Evolutionary conservation across 306 rosid species (phyloP).

Genomic region (Aeschynomene evenia): DNA sequence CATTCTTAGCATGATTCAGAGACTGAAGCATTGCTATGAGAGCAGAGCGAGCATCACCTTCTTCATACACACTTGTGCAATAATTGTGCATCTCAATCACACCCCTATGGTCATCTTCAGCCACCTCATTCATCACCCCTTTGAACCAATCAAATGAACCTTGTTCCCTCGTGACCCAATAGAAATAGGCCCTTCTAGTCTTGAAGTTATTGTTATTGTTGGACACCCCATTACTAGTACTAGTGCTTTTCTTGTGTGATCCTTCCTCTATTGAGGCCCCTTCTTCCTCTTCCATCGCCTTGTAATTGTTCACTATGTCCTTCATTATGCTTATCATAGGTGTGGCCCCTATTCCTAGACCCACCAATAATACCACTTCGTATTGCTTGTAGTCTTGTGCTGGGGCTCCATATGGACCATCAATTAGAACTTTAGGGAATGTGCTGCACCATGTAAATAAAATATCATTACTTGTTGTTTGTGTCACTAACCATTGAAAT

Average conservation of each 20-base stretch:
- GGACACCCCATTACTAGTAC: no score
- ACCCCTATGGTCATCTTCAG: slow-evolving; percentile 51
- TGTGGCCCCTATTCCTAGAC: slow-evolving; percentile 70
- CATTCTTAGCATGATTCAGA: slow-evolving; percentile 62
- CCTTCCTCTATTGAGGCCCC: slow-evolving; percentile 34
- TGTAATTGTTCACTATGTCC: slow-evolving; percentile 55
- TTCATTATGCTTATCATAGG: slow-evolving; percentile 72
- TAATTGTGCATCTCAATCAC: slow-evolving; percentile 65
- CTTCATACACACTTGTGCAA: slow-evolving; percentile 74
- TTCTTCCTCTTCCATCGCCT: slow-evolving; percentile 49
- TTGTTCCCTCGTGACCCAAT: slow-evolving; percentile 71
- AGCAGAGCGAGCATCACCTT: slow-evolving; percentile 78
- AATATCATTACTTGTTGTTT: neutral
- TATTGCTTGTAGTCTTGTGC: slow-evolving; percentile 69
- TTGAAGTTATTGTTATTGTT: slow-evolving; percentile 33
- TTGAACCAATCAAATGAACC: slow-evolving; percentile 73
- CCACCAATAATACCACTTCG: slow-evolving; percentile 64
- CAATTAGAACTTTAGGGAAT: slow-evolving; percentile 55
- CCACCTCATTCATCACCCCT: slow-evolving; percentile 66
- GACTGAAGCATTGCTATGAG: slow-evolving; percentile 68
- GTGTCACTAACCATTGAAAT: neutral
- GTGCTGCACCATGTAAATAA: slow-evolving; percentile 24
- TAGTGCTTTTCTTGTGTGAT: slow-evolving; percentile 16
- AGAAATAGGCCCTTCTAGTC: slow-evolving; percentile 56
- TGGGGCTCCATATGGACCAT: slow-evolving; percentile 81